Base-by-base conservation (phyloP, 2,329 filamentous ascomycete species). In the Talaromyces sp. region DNA sequence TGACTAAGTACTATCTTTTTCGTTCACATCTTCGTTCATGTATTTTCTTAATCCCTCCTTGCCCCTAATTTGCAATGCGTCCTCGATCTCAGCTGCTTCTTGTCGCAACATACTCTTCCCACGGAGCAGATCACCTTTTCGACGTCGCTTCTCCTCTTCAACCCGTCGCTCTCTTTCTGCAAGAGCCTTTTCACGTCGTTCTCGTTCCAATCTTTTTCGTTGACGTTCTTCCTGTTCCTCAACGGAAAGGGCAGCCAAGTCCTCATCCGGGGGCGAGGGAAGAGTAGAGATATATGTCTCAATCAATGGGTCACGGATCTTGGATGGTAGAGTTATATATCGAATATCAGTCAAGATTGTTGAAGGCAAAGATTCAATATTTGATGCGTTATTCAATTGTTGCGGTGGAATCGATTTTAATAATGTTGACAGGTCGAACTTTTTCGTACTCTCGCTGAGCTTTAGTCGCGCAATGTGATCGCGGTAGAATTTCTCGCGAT, bases 401-500 rank as follows among this genome's bases (percentile, higher is more conserved):
- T 75, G 71, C 35, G 78, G 57, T 13, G 77, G 75, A 17, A 71
- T 68, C 4, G 76, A 77, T 61, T 79, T 80, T 9, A 81, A 70
- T 38, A 81, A 66, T 9, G 71, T 62, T 9, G 76, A 76, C 11
- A 81, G 68, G 31, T 81, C 79, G 21, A 78, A 78, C 64, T 79
- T 79, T 58, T 77, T 69, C 5, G 71, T 77, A 61, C 71, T 74
- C 59, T 81, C 79, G 8, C 77, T 69, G n/a, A 75, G 68, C 63
- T 81, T 81, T 55, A 81, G 64, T 46, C 77, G 74, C 21, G 73
- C 70, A 24, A 81, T 76, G 58, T 80, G 72, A 19, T 81, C 79
- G 4, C 79, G 74, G 63, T 81, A 81, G 62, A 74, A 70, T 63
- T 80, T 81, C 64, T 81, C 79, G 6, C 78, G 73, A 57, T 81